Percentiles rank a stretch among this genome's conserved stretches.
phyloP scores from a whole-genome alignment of 805 yeast genomes.

The Hanseniaspora thailandica region DNA sequence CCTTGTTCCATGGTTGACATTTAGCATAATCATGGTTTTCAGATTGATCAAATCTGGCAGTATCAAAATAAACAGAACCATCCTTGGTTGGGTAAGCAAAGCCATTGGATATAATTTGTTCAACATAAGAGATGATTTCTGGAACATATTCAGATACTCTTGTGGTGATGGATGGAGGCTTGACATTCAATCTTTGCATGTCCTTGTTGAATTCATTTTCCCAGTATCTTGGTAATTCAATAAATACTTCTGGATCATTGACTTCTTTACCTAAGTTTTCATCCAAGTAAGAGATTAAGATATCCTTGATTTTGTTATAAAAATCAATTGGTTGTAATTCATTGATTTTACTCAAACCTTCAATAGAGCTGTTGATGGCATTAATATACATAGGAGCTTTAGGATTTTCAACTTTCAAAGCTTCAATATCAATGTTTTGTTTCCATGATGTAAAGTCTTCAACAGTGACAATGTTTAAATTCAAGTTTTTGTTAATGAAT shows the following conservation, averaged over 20 bases:
- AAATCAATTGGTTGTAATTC: conserved; percentile 33
- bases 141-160: conserved; percentile 94
- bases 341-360: conserved; percentile 19
- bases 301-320: conserved; percentile 47
- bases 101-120: conserved; percentile 62
- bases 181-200: conserved; percentile 73
- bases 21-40: conserved; percentile 80
- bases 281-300: conserved; percentile 64
- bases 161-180: conserved; percentile 75
- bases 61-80: conserved; percentile 95
- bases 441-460: conserved; percentile 44
- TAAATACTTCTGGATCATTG: conserved; percentile 74
- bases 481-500: conserved; percentile 47
- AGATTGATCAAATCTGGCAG: conserved; percentile 60
- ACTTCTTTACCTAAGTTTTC: conserved; percentile 59
- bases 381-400: conserved; percentile 75
- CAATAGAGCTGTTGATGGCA: conserved; percentile 49
- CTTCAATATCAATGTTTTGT: conserved; percentile 36
- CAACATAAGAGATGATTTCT: conserved; percentile 72
- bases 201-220: conserved; percentile 74
- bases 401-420: conserved; percentile 49
- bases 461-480: conserved; percentile 27
- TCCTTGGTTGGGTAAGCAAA: conserved; percentile 73
- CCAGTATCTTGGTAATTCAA: conserved; percentile 77
- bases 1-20: conserved; percentile 96